A percentile compares a stretch with the other conserved stretches of the same genome.
Conservation (phyloP, 2,329 filamentous ascomycete genomes). For the Verticillium longisporum region DNA sequence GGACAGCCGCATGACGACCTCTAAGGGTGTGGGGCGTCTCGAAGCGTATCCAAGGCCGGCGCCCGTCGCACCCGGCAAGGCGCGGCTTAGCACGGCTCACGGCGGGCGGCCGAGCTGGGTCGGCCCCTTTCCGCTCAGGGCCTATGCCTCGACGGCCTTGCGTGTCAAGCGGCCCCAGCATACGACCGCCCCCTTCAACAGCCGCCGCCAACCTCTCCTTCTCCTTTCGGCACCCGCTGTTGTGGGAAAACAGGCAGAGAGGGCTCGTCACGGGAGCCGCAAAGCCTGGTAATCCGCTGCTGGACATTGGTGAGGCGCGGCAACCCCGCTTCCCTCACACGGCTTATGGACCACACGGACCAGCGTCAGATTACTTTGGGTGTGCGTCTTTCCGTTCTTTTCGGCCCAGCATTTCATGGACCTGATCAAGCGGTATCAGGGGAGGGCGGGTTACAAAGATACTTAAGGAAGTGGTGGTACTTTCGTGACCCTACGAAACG, state of each 20-base stretch:
- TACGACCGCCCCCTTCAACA: slow-evolving; percentile 2
- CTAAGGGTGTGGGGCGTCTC: not conserved
- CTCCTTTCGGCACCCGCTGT: slow-evolving; percentile 4
- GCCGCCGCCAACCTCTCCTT: slow-evolving; percentile 12
- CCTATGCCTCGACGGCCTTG: not conserved
- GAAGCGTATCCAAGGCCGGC: not conserved
- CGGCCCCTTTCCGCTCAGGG: slow-evolving; percentile 14
- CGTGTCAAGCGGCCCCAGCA: not conserved
- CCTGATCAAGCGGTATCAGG: not conserved
- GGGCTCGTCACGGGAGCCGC: not conserved
- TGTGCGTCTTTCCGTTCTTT: not conserved
- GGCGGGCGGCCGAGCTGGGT: slow-evolving; percentile 7
- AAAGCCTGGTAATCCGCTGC: not conserved
- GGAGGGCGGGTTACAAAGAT: not conserved
- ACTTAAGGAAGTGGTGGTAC: not conserved
- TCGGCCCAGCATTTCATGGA: slow-evolving; percentile 1
- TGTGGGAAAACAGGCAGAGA: slow-evolving; percentile 6
- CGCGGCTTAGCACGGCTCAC: slow-evolving; percentile 33
- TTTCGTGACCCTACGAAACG: not conserved
- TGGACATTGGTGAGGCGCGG: not conserved
- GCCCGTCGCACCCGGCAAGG: slow-evolving; percentile 22
- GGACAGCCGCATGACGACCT: not conserved
- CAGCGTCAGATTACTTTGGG: slow-evolving; percentile 1
- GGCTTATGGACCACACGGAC: slow-evolving; percentile 1
- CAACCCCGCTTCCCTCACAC: not conserved